Conservation (phyloP, 129 eudicot species). For the Flaveria linearis region DNA sequence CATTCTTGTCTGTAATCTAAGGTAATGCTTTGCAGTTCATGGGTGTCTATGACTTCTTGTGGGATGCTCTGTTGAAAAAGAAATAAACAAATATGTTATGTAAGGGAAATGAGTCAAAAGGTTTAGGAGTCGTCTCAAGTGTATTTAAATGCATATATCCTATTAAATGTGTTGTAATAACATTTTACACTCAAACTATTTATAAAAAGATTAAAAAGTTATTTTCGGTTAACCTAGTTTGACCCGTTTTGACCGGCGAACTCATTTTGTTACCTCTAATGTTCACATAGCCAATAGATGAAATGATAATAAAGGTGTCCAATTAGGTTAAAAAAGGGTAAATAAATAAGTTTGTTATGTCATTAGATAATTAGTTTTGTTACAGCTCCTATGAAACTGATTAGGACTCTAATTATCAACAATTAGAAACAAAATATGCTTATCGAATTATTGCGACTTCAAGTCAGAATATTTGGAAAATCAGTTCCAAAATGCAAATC, state of each 20-base stretch:
- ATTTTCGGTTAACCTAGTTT: not conserved
- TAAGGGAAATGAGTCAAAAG: not conserved
- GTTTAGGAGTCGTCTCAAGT: not conserved
- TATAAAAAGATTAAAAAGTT: too few species aligned
- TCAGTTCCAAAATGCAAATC: not conserved
- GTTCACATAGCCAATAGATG: not conserved
- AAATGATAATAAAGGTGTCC: not conserved
- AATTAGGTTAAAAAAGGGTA: not conserved
- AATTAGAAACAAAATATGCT: too few species aligned
- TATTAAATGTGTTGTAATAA: not conserved
- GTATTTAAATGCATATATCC: not conserved
- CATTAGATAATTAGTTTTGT: not conserved
- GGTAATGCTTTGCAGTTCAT: conserved; percentile 75
- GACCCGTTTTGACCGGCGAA: not conserved
- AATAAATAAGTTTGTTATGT: not conserved
- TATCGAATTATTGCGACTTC: not conserved
- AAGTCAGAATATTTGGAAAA: too few species aligned
- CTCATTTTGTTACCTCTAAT: not conserved
- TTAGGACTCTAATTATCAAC: not conserved
- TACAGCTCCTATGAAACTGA: not conserved
- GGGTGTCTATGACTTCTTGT: conserved; percentile 69
- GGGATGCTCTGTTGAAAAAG: conserved; percentile 66
- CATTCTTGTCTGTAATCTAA: conserved; percentile 83
- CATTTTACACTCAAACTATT: not conserved
- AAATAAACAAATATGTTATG: not conserved